These are phyloP conservation scores for Sclerotinia minor DNA, from an alignment of 2,329 filamentous ascomycete species.

Conservation along the genomic window DNA sequence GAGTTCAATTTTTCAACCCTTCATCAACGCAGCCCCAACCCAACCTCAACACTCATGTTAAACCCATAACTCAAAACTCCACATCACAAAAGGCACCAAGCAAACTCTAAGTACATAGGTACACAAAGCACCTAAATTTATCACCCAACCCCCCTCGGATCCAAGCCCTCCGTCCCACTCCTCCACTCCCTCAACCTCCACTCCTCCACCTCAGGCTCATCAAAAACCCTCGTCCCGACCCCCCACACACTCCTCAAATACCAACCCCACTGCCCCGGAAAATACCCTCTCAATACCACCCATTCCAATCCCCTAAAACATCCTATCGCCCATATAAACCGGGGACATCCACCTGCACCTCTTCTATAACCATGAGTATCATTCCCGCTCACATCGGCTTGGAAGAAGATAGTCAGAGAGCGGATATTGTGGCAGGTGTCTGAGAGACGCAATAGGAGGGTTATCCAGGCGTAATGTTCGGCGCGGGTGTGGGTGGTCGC, in stretches of 20 bases:
- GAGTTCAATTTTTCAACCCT: not conserved
- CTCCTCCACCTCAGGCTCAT: not conserved
- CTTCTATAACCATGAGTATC: not conserved
- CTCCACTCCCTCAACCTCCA: not conserved
- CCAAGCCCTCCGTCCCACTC: not conserved
- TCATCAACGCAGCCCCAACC: not conserved
- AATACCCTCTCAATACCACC: not conserved
- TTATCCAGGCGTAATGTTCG: not conserved
- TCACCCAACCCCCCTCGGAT: slow-evolving; percentile 5
- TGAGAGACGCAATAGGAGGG: not conserved
- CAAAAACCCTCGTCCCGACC: not conserved
- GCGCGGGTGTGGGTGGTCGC: not conserved
- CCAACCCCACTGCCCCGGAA: slow-evolving; percentile 12
- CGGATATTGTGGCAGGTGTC: not conserved
- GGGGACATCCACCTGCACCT: not conserved
- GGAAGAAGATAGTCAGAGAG: not conserved
- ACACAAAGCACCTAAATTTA: not conserved
- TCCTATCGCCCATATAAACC: slow-evolving; percentile 5
- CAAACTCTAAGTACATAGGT: not conserved
- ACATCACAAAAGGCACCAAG: not conserved
- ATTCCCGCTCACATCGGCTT: not conserved
- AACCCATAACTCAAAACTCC: too few relatives aligned
- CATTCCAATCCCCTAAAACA: not conserved
- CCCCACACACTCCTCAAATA: slow-evolving; percentile 5
- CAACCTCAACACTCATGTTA: not conserved